Evolutionary conservation across 768 basidiomycete genomes (phyloP).

Genomic region (Kwoniella shandongensis): DNA sequence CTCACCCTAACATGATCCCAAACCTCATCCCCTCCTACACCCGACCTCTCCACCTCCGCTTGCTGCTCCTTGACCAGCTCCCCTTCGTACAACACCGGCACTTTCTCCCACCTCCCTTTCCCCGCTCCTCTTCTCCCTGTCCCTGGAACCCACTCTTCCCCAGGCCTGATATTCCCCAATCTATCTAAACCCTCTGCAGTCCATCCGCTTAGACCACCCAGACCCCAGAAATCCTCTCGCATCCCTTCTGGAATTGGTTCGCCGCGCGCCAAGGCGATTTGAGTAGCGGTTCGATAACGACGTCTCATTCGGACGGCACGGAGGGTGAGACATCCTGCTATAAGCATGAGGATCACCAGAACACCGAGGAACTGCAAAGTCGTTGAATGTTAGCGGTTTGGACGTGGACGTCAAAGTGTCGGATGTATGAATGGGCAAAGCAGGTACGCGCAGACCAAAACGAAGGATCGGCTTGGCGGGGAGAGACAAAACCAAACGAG

Average conservation of each 20-base stretch:
- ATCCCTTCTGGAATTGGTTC: constrained; percentile 25
- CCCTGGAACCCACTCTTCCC: constrained; percentile 12
- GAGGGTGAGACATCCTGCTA: constrained; percentile 36
- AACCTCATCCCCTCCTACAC: neutral
- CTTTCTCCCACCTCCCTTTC: constrained; percentile 25
- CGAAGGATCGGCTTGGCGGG: no score
- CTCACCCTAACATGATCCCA: neutral
- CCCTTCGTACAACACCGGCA: constrained; percentile 31
- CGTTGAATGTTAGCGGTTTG: neutral
- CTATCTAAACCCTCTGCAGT: constrained; percentile 23
- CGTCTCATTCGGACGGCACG: constrained; percentile 35
- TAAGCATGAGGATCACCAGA: constrained; percentile 33
- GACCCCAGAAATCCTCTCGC: constrained; percentile 37
- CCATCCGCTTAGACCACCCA: constrained; percentile 29
- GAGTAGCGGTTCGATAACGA: constrained; percentile 40
- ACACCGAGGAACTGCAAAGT: constrained; percentile 41
- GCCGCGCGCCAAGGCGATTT: constrained; percentile 41
- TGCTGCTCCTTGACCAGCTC: constrained; percentile 18
- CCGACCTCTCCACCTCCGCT: constrained; percentile 1
- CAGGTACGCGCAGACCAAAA: no score
- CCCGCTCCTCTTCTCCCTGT: constrained; percentile 13
- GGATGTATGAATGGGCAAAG: no score
- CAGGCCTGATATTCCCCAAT: constrained; percentile 11
- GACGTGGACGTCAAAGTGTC: no score
- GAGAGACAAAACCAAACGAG: no score